Percentiles rank a stretch among this genome's conserved stretches.
These are phyloP conservation scores for Turnera subulata DNA, from an alignment of 345 rosid species.

Conservation along the genomic window DNA sequence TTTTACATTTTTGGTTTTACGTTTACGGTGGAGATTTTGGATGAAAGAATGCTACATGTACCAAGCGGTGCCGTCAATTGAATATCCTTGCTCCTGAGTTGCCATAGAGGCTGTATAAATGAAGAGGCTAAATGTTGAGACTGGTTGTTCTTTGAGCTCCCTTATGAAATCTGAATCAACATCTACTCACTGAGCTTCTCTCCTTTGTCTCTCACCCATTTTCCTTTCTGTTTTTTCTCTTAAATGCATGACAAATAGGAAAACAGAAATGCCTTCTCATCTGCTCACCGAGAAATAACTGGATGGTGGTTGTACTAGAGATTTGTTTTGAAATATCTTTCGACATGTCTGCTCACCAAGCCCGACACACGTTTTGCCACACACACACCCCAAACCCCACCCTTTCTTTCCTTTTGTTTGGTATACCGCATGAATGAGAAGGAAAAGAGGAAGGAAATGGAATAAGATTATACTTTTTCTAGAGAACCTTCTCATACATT, in stretches of 20 bases:
- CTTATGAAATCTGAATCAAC: not conserved
- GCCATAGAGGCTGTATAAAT: not conserved
- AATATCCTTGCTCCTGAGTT: not conserved
- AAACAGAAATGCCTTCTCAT: no score
- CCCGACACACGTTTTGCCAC: no score
- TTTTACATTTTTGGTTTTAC: no score
- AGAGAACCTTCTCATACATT: not conserved
- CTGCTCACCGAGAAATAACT: no score
- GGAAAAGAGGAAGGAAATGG: not conserved
- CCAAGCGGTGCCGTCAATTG: not conserved
- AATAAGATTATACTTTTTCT: not conserved
- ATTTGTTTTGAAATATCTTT: no score
- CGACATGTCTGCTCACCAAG: no score
- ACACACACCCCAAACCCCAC: no score
- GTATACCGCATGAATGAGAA: not conserved
- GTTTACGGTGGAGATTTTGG: not conserved
- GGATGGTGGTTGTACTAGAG: no score
- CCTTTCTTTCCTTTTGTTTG: not conserved
- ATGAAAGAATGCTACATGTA: not conserved
- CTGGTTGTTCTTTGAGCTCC: not conserved
- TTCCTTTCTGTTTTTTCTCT: no score
- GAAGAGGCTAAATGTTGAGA: not conserved
- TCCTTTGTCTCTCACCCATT: no score
- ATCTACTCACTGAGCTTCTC: not conserved
- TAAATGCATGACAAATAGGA: no score